Percentiles rank a stretch among this genome's conserved stretches.
These are phyloP conservation scores for Blastomyces parvus DNA, from an alignment of 2,329 filamentous ascomycete species.

Conservation along the genomic window DNA sequence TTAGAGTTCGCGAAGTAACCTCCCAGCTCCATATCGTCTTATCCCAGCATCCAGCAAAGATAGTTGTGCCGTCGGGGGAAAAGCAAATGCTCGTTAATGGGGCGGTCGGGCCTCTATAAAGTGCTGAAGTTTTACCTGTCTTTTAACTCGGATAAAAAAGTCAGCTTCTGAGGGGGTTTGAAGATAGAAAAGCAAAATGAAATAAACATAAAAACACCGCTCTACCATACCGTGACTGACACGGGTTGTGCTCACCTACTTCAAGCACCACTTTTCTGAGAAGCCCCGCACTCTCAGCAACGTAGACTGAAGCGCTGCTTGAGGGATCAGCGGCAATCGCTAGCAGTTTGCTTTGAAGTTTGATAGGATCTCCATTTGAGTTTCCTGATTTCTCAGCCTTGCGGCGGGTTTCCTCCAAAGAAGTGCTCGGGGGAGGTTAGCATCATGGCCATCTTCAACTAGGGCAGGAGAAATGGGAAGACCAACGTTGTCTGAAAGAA, in stretches of 20 bases:
- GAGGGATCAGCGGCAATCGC: slow-evolving; percentile 60
- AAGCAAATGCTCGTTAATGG: slow-evolving; percentile 71
- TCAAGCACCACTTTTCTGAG: slow-evolving; percentile 65
- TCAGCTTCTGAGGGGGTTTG: slow-evolving; percentile 11
- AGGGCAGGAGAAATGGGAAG: background rate
- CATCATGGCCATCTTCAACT: background rate
- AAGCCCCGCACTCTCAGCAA: slow-evolving; percentile 79
- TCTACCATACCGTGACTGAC: slow-evolving; percentile 7
- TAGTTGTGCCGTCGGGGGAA: slow-evolving; percentile 49
- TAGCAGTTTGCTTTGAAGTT: slow-evolving; percentile 75
- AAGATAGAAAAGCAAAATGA: too few relatives aligned
- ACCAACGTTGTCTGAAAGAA: slow-evolving; percentile 90
- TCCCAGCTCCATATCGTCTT: slow-evolving; percentile 85
- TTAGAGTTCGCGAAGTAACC: slow-evolving; percentile 45
- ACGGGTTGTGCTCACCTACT: slow-evolving; percentile 46
- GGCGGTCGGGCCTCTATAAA: slow-evolving; percentile 64
- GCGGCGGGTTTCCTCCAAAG: slow-evolving; percentile 44
- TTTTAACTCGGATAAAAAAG: slow-evolving; percentile 18
- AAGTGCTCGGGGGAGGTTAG: slow-evolving; percentile 32
- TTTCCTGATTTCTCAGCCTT: slow-evolving; percentile 70
- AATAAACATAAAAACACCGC: slow-evolving; percentile 10
- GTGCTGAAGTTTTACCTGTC: slow-evolving; percentile 37
- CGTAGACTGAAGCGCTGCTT: slow-evolving; percentile 54
- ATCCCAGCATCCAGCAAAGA: slow-evolving; percentile 88
- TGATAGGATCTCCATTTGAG: slow-evolving; percentile 70